Base-by-base conservation (phyloP, 2,329 filamentous ascomycete species). In the Calonectria pauciramosa region DNA sequence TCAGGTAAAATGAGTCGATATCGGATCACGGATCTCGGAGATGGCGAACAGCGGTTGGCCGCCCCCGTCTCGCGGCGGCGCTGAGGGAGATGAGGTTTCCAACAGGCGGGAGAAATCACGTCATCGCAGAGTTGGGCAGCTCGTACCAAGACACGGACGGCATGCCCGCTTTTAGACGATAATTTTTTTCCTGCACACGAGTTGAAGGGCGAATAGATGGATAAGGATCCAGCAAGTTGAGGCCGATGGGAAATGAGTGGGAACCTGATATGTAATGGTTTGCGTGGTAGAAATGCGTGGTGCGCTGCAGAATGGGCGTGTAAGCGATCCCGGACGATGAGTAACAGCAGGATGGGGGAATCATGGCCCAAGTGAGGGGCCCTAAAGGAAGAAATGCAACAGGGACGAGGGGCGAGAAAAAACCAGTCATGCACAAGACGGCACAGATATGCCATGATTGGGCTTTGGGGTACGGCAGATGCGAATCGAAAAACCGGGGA, bases 341-440 rank as follows among this genome's bases (percentile, higher is more conserved):
- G 66, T 56, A 75, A 73, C 44, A 54, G 11, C 16, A 30, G 41
- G 44, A 77, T 69, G 54, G 49, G 49, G 38, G 72, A 67, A 66
- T 68, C 68, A 51, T 68, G 38, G 49, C 13, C 52, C 20, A 44
- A 76, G 71, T 70, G 71, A 75, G 71, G 77, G 72, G 71, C 70
- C 3, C 32, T 59, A 28, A 72, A 49, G 47, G 13, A 70, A 66
- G 59, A 63, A 18, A 65, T 70, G n/a, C 16, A 71, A 70, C 69
- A 59, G 36, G 54, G 34, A 28, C 34, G 56, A 60, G 56, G 54
- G 38, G 30, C 60, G 20, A 30, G 72, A 60, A 66, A 66, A 71
- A 76, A 69, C 59, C 32, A 71, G 69, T 68, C 60, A 74, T 78
- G 70, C 77, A 71, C 77, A 77, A 77, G 77, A 77, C 76, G 77